These are phyloP conservation scores for Mariannaea sp. DNA, from an alignment of 2,329 filamentous ascomycete genomes.

Conservation along the genomic window DNA sequence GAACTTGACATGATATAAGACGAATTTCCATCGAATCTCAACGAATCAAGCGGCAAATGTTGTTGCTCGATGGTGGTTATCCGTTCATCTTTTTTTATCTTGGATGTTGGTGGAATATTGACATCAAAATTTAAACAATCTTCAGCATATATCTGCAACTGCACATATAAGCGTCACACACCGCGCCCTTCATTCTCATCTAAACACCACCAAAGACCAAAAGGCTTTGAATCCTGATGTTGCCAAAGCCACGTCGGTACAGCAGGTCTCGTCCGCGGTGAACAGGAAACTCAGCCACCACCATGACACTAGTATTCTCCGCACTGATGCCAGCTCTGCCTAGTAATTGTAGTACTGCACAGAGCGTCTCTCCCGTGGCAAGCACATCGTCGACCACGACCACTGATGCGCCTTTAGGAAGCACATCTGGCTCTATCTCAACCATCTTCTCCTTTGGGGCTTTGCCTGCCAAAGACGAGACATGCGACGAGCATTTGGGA, in stretches of 20 bases:
- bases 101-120: no score
- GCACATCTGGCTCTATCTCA: slow-evolving; percentile 53
- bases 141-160: no score
- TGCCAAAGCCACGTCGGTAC: slow-evolving; percentile 53
- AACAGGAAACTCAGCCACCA: slow-evolving; percentile 61
- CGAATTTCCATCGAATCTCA: no score
- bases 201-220: slow-evolving; percentile 46
- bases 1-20: no score
- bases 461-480: slow-evolving; percentile 50
- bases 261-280: slow-evolving; percentile 57
- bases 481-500: slow-evolving; percentile 54
- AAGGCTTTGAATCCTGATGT: slow-evolving; percentile 56
- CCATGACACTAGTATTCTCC: slow-evolving; percentile 53
- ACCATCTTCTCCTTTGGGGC: slow-evolving; percentile 44
- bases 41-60: no score
- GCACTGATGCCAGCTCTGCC: slow-evolving; percentile 46
- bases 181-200: no score
- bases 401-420: slow-evolving; percentile 49
- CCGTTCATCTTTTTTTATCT: no score
- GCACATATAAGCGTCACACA: no score
- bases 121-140: no score
- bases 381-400: slow-evolving; percentile 65
- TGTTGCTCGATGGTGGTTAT: no score
- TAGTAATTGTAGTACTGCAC: slow-evolving; percentile 56
- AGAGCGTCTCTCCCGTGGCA: slow-evolving; percentile 59